Evolutionary conservation across 2,329 filamentous ascomycete genomes (phyloP), one percentile per base, ranked within the genome.

Genomic region (Graphilbum fragrans): DNA sequence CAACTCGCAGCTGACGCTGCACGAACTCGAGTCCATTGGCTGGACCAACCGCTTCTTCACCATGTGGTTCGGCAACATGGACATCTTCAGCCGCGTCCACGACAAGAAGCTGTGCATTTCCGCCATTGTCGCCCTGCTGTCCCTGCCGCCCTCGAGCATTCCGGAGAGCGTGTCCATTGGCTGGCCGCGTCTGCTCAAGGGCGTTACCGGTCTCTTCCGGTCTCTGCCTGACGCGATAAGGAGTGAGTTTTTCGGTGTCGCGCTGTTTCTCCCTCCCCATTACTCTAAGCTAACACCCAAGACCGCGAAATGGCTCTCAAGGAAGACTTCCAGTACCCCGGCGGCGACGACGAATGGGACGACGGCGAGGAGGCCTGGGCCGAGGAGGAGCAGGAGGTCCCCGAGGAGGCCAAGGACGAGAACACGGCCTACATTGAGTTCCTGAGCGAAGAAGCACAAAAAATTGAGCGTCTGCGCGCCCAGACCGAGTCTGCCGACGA

Each of bases 11-110:
- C 70, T 95, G 45, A 75, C 87, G 20, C 73, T 98, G 19, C 81
- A 87, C 47, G 78, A 94, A 31, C 73, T 98, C n/a, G 92, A 98
- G 65, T 66, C 72, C 41, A 90, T 93, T 55, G 82, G 78, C 46
- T 95, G 88, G 90, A 96, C 92, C 7, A 96, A 96, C 65, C 93
- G 93, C 58, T 98, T 98, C 67, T 98, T 98, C 69, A 94, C 86
- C 62, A 67, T 93, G 45, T 98, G 92, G 92, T 98, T 98, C 61
- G 86, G 86, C 34, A 93, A 81, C 64, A 98, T 98, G 66, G 83
- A 94, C 47, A 81, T 77, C 54, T 96, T 98, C 65, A 84, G 78
- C 40, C 77, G 92, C 34, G 92, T 98, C 3, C 92, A 98, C 58
- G 92, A 98, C 68, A 98, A 98, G 75, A 98, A 95, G 70, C 71